Conservation (phyloP, 805 yeast genomes). For the Brettanomyces anomalus region DNA sequence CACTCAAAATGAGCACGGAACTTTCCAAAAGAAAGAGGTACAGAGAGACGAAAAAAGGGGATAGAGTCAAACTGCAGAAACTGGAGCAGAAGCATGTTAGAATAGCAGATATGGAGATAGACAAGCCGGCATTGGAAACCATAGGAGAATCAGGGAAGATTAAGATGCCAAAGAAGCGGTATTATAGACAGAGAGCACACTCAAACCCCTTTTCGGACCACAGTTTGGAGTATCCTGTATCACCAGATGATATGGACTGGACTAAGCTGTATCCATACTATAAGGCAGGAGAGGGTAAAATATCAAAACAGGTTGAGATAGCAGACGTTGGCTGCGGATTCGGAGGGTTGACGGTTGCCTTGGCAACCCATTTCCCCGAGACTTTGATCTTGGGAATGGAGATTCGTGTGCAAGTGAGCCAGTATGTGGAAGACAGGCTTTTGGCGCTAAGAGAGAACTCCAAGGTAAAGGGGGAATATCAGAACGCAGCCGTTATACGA, state of each 20-base stretch:
- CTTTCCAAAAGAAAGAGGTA: constrained; percentile 38
- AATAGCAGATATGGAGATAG: constrained; percentile 3
- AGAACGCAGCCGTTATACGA: constrained; percentile 82
- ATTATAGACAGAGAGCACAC: constrained; percentile 94
- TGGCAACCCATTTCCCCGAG: constrained; percentile 71
- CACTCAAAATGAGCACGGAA: constrained; percentile 1
- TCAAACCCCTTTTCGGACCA: constrained; percentile 97
- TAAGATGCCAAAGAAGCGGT: constrained; percentile 69
- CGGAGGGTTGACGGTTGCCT: constrained; percentile 79
- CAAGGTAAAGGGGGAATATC: constrained; percentile 36
- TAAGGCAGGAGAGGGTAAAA: constrained; percentile 28
- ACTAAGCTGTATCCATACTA: constrained; percentile 58
- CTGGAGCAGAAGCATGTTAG: constrained; percentile 2
- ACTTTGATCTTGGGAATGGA: constrained; percentile 88
- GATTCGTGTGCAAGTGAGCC: constrained; percentile 94
- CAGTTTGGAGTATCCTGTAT: constrained; percentile 73
- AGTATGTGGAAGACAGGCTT: constrained; percentile 92
- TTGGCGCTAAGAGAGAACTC: constrained; percentile 69
- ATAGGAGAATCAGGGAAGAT: constrained; percentile 12
- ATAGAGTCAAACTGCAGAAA: not conserved
- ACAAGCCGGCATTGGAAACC: constrained; percentile 6
- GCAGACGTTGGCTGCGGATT: constrained; percentile 98
- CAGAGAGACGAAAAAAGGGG: constrained; percentile 35
- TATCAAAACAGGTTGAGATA: constrained; percentile 55
- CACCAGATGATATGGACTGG: constrained; percentile 89